Evolutionary conservation across 2,329 filamentous ascomycete species (phyloP), one percentile per base, ranked within the genome.

Genomic region (Pseudocercospora fuligena): DNA sequence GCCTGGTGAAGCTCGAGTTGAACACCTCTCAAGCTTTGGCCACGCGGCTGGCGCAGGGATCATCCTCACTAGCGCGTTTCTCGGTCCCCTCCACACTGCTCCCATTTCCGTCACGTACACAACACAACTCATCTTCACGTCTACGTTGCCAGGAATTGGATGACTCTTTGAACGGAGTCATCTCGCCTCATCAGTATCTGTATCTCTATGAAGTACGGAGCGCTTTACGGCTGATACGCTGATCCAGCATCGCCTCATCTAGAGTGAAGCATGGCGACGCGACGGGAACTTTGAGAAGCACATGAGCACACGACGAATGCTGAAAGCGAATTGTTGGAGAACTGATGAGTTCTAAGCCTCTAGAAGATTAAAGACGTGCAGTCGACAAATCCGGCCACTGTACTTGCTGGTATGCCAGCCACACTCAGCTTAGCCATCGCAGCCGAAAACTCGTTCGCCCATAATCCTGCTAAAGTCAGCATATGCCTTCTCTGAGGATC

Each of bases 351-450:
- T 51, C 14, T 9, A 27, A 53, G 12, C 8, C 1, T 6, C 27
- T 14, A 54, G 7, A 54, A 56, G 25, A 60, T 23, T 11, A 60
- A 25, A 14, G 46, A 53, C 3, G 72, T 73, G 51, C 73, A 74
- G 53, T 74, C 72, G 2, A 68, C 51, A 25, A 74, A 70, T 19
- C 36, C 51, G 23, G 43, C 40, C 12, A 62, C 60, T 11, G 36
- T 47, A 19, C 54, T 64, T 3, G 63, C 33, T 8, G 71, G 70
- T 56, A 73, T 71, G 7, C 72, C 72, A 49, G 73, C 63, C 19
- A 73, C 43, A 53, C 71, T 73, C 64, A 73, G 27, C 58, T 69
- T 70, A 9, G 59, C 29, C 70, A 73, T 73, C 16, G 69, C 69
- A 19, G 58, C 56, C 5, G 66, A 49, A 46, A 73, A 73, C 19